Conservation (phyloP, 768 basidiomycete genomes). For the Hygrocybe coccinea region DNA sequence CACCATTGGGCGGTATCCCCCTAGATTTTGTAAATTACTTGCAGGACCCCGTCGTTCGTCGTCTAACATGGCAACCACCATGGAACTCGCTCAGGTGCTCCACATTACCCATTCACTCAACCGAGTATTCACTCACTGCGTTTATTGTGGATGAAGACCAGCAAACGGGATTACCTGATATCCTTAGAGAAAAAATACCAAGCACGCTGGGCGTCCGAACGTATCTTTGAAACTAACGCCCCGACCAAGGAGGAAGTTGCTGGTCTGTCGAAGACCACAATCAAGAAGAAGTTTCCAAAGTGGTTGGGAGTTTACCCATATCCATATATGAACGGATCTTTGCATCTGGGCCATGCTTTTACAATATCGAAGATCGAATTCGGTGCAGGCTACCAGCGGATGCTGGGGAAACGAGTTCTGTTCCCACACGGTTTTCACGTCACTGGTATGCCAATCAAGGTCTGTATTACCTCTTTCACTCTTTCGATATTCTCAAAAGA, state of each 20-base stretch:
- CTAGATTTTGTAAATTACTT: conserved; percentile 33
- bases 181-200: conserved; percentile 84
- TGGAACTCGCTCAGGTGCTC: conserved; percentile 58
- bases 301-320: conserved; percentile 97
- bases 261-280: conserved; percentile 58
- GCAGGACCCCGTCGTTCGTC: conserved; percentile 26
- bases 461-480: conserved; percentile 22
- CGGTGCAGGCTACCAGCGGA: conserved; percentile 87
- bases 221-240: conserved; percentile 80
- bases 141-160: conserved; percentile 56
- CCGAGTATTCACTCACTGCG: neutral
- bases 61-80: conserved; percentile 53
- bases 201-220: conserved; percentile 68
- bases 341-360: conserved; percentile 97
- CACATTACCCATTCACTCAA: neutral
- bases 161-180: conserved; percentile 85
- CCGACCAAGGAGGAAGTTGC: conserved; percentile 63
- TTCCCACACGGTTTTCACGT: conserved; percentile 99
- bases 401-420: conserved; percentile 89
- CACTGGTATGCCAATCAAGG: conserved; percentile 99
- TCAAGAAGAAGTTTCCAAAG: conserved; percentile 80
- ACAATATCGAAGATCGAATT: conserved; percentile 99
- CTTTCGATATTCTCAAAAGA: neutral
- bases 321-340: conserved; percentile 97
- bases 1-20: conserved; percentile 21